These are phyloP conservation scores for Suillus discolor DNA, from an alignment of 768 basidiomycete species.

Conservation along the genomic window DNA sequence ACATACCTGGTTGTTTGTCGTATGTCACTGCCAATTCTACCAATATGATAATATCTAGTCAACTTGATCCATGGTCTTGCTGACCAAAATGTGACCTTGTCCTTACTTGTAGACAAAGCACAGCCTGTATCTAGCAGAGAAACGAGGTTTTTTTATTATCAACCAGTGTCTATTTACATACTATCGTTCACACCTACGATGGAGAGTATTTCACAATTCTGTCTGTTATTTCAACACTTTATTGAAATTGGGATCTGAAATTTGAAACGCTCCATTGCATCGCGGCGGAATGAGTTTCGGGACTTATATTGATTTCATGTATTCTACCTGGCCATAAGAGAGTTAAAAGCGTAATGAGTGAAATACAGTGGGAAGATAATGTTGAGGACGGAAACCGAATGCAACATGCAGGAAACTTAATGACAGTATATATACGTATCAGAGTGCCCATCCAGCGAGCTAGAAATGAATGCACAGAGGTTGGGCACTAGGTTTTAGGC, in stretches of 20 bases:
- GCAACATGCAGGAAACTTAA: conserved; percentile 34
- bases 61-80: neutral
- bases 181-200: no score
- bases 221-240: no score
- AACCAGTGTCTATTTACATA: no score
- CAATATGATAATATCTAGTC: conserved; percentile 3
- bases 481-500: neutral
- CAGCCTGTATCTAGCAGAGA: no score
- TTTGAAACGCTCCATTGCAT: no score
- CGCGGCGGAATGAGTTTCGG: neutral
- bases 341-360: conserved; percentile 11
- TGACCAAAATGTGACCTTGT: neutral
- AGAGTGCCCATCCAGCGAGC: conserved; percentile 22
- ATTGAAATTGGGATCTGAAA: no score
- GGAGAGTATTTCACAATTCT: no score
- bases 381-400: conserved; percentile 23
- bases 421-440: conserved; percentile 39
- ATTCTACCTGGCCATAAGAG: conserved; percentile 28
- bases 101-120: neutral
- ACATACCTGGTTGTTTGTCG: neutral
- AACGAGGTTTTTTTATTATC: neutral
- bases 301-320: conserved; percentile 16
- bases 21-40: neutral
- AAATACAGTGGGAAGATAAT: conserved; percentile 36
- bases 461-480: neutral